Evolutionary conservation across 352 stramenopile species (phyloP), one percentile per base, ranked within the genome.

Genomic region (Phytophthora chlamydospora): DNA sequence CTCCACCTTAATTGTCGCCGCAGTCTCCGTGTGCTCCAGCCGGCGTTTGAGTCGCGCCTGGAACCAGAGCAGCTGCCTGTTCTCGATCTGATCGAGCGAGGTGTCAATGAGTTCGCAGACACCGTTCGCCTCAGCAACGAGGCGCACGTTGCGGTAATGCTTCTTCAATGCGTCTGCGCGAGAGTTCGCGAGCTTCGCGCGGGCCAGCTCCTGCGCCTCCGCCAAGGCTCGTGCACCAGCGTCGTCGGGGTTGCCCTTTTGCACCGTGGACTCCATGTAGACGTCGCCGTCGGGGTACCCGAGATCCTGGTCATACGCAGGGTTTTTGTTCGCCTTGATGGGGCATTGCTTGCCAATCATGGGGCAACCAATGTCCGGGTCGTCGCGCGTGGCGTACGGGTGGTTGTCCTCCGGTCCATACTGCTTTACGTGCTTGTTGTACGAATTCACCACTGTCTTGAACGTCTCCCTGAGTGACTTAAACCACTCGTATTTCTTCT

Each of bases 391-490:
- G 38, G 85, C 83, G 57, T 97, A 97, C 35, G 79, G 84, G 62
- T 98, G 91, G 36, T 94, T 95, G 59, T 91, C 89, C 2, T 77
- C 80, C 16, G 89, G 90, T 52, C 91, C 91, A 61, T 97, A 98
- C 66, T 98, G 86, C 34, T 80, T 76, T 17, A 98, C 89, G 73
- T 97, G 91, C 17, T 85, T 78, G 65, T 97, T 89, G 66, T 96
- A 98, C 19, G 89, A 89, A 31, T 94, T 92, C 34, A 97, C 78
- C 51, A 96, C 90, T 3, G 86, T 92, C 72, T 98, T 98, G 75
- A 97, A 97, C 24, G 92, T 97, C 44, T 96, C 78, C 56, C 95
- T 97, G 19, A 98, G 80, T 33, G 88, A 89, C 66, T 97, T 95
- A 67, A 95, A 98, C 88, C 89, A 98, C 54, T 91, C 83, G 57